These are phyloP conservation scores for Avena atlantica DNA, from an alignment of 176 grass and related monocot genomes.

Conservation along the genomic window DNA sequence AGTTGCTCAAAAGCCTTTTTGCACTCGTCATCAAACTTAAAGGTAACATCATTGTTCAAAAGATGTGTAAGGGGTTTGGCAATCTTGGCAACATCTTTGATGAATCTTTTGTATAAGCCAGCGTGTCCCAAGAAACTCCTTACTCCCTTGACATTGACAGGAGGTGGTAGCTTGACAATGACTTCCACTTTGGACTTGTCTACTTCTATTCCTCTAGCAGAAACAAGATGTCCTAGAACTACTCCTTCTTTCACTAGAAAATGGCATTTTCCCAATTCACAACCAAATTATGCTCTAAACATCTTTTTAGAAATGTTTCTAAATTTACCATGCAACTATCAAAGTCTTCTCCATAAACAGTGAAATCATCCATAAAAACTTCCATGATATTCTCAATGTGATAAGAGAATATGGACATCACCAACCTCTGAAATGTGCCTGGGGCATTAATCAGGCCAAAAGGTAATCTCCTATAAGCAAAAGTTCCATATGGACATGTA, in stretches of 20 bases:
- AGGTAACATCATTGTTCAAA: background rate
- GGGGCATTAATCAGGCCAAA: background rate
- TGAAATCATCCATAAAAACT: background rate
- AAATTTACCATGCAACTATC: background rate
- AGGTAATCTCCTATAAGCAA: background rate
- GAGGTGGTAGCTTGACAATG: background rate
- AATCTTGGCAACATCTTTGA: background rate
- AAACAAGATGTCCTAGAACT: background rate
- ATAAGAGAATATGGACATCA: background rate
- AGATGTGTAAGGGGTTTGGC: background rate
- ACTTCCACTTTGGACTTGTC: background rate
- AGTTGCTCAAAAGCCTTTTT: rapidly evolving
- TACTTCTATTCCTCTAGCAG: background rate
- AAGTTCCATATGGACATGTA: background rate
- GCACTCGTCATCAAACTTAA: background rate
- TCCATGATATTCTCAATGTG: background rate
- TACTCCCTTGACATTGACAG: background rate
- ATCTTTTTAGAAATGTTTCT: background rate
- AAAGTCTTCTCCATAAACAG: background rate
- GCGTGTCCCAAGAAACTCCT: background rate
- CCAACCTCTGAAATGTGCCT: background rate
- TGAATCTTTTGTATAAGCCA: background rate
- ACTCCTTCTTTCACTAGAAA: background rate
- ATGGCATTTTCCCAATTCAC: background rate
- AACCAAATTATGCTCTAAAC: background rate